Percentiles rank a stretch among this genome's conserved stretches.
These are phyloP conservation scores for Rhynchospora breviuscula DNA, from an alignment of 176 grass and related monocot species.

Conservation along the genomic window DNA sequence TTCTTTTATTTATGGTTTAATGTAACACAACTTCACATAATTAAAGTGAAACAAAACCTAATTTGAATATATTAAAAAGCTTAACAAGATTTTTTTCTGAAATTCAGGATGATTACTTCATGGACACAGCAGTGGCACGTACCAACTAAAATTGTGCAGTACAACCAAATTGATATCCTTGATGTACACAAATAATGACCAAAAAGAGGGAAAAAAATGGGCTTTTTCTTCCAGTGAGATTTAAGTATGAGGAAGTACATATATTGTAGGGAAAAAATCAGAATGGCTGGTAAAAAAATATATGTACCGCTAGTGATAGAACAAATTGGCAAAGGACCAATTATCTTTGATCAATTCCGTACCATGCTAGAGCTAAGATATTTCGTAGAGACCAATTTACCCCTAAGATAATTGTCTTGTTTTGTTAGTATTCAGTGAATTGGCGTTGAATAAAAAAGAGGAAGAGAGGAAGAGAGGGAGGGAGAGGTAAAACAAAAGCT, in stretches of 20 bases:
- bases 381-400: background rate
- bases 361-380: background rate
- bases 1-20: background rate
- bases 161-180: background rate
- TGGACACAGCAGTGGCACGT: background rate
- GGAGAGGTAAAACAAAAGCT: background rate
- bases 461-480: conserved; percentile 5
- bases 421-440: background rate
- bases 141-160: background rate
- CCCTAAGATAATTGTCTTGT: background rate
- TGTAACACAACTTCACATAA: background rate
- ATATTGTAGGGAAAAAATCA: background rate
- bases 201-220: background rate
- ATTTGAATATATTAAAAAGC: background rate
- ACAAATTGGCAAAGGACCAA: background rate
- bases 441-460: background rate
- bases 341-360: background rate
- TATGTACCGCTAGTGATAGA: background rate
- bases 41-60: background rate
- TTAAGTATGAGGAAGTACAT: background rate
- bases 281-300: background rate
- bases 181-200: background rate
- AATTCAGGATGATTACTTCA: background rate
- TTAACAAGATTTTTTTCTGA: background rate
- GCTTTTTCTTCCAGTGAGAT: background rate